Evolutionary conservation across 148 eudicot genomes (phyloP).

Genomic region (Diospyros lotus): DNA sequence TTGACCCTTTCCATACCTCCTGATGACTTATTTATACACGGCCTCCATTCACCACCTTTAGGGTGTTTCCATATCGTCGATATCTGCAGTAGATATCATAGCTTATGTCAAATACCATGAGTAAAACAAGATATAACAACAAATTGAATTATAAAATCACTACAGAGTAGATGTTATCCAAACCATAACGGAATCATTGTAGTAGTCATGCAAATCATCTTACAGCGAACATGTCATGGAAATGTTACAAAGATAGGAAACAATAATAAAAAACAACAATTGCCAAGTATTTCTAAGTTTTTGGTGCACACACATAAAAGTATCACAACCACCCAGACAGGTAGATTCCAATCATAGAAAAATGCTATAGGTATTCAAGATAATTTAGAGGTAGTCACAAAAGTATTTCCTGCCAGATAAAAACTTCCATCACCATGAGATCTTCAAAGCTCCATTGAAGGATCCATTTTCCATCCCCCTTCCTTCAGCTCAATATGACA

Average conservation of each 20-base stretch:
- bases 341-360: not conserved
- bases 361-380: not conserved
- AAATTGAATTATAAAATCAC: not conserved
- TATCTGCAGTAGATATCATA: conserved; percentile 43
- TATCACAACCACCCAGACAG: not conserved
- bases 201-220: not conserved
- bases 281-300: not conserved
- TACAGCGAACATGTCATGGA: not conserved
- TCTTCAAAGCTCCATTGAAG: not conserved
- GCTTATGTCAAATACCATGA: conserved; percentile 17
- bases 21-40: conserved; percentile 69
- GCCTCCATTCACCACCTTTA: conserved; percentile 87
- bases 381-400: not conserved
- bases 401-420: not conserved
- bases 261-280: not conserved
- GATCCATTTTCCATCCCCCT: not conserved
- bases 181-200: not conserved
- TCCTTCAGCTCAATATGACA: not conserved
- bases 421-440: not conserved
- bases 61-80: conserved; percentile 91
- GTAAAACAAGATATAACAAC: not conserved
- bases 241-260: not conserved
- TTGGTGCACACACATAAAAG: not conserved
- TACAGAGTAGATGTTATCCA: not conserved
- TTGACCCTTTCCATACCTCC: conserved; percentile 52